These are phyloP conservation scores for Pestalotiopsis sp. DNA, from an alignment of 2,329 filamentous ascomycete genomes.

Conservation along the genomic window DNA sequence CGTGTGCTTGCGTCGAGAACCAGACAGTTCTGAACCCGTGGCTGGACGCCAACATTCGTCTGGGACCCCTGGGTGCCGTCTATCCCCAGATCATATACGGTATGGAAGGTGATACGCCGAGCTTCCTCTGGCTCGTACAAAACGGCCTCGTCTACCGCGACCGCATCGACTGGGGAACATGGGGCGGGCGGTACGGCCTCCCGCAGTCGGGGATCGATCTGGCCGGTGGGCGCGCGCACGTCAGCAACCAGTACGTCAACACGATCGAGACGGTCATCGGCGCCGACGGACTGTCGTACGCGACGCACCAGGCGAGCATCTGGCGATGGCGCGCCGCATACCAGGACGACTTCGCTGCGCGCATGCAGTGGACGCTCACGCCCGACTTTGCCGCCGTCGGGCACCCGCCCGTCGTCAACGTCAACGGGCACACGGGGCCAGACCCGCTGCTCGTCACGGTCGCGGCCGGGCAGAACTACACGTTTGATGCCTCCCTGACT, in stretches of 20 bases:
- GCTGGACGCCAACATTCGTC: conserved; percentile 50
- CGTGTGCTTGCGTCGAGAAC: neutral
- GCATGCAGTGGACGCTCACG: conserved; percentile 33
- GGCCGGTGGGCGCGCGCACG: conserved; percentile 8
- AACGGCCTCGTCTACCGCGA: conserved; percentile 46
- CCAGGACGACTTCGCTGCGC: conserved; percentile 35
- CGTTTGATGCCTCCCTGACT: neutral
- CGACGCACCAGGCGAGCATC: conserved; percentile 25
- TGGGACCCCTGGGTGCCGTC: conserved; percentile 34
- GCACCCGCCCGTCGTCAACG: conserved; percentile 14
- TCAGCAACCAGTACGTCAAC: conserved; percentile 1
- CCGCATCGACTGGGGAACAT: conserved; percentile 43
- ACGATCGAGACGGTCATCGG: conserved; percentile 7
- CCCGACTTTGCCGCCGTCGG: conserved; percentile 19
- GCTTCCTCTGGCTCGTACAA: conserved; percentile 45
- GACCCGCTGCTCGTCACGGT: conserved; percentile 4
- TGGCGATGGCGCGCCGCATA: conserved; percentile 36
- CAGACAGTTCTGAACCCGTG: conserved; percentile 42
- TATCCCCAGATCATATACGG: conserved; percentile 47
- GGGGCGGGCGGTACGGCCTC: conserved; percentile 47
- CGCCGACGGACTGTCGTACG: neutral
- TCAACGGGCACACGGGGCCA: neutral
- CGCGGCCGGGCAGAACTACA: neutral
- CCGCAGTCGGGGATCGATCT: neutral
- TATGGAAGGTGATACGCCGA: conserved; percentile 48